Evolutionary conservation across 768 basidiomycete species (phyloP).

Genomic region (Boletus rubescentipes): DNA sequence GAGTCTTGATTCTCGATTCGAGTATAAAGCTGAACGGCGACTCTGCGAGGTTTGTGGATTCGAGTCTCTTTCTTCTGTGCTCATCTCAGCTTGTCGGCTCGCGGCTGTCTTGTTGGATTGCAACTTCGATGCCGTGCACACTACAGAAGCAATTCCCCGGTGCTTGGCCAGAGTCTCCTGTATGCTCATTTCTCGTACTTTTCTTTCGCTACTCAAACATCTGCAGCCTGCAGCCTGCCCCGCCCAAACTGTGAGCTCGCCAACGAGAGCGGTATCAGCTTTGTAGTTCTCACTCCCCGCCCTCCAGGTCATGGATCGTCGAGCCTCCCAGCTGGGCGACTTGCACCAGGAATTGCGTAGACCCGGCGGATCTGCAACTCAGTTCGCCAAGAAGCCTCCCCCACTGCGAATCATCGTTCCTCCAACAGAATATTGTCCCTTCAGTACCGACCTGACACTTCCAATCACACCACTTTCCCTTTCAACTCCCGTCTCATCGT

Average conservation of each 20-base stretch:
- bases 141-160: constrained; percentile 20
- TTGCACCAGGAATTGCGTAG: constrained; percentile 14
- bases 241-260: constrained; percentile 3
- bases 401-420: constrained; percentile 33
- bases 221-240: neutral
- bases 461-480: constrained; percentile 29
- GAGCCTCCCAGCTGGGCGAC: neutral
- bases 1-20: constrained; percentile 14
- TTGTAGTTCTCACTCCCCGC: neutral
- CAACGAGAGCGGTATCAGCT: neutral
- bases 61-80: neutral
- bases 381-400: constrained; percentile 13
- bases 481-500: constrained; percentile 25
- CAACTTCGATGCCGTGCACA: constrained; percentile 20
- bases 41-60: constrained; percentile 17
- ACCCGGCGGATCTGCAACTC: constrained; percentile 10
- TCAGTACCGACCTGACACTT: constrained; percentile 31
- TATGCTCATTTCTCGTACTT: constrained; percentile 9
- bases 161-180: constrained; percentile 26
- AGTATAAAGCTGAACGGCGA: constrained; percentile 15
- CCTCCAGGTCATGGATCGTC: constrained; percentile 20
- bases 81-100: neutral
- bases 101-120: constrained; percentile 10
- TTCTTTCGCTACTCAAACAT: neutral
- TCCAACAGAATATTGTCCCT: constrained; percentile 35